Base-by-base conservation (phyloP, 805 yeast genomes). In the Pichia occidentalis region DNA sequence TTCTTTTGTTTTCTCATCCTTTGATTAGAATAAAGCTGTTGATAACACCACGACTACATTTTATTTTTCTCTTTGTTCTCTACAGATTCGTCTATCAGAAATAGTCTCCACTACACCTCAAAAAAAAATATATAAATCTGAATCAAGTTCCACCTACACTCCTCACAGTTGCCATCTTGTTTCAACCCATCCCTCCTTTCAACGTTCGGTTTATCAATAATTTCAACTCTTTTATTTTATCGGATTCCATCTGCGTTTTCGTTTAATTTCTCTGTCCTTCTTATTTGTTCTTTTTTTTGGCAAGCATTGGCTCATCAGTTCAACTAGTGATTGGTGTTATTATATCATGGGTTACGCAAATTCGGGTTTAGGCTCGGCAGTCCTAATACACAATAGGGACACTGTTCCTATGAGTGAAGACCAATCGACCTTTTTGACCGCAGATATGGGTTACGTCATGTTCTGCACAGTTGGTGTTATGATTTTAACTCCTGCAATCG, bases 401-500 rank as follows among this genome's bases (percentile, higher is more conserved):
- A 38, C 53, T 3, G 43, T 47, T 2, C 54, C 58, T 4, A 42
- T 59, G 25, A 53, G 51, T 4, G 67, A 63, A 16, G 70, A 67
- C 36, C 58, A 66, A 1, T 54, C 64, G 9, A 56, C 65, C 4
- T 59, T 37, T 31, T 37, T 34, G 9, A 43, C 68, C 1, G 64
- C 68, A 7, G 77, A 72, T 47, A 70, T 72, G 73, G 75, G 65
- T 7, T 72, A 69, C 39, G 63, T 71, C 9, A 46, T 68, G 56
- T 60, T 68, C 42, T 67, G 70, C 44, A 56, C 78, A 0, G 67
- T 73, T 13, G 64, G 67, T 7, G 75, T 75, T 14, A 67, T 65
- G 51, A 57, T 69, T 36, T 60, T 69, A 48, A 68, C 73, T 1
- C 73, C 74, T 4, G 59, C 47, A 11, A 67, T 69, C 49, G 71